Percentiles rank a stretch among this genome's conserved stretches.
Evolutionary conservation across 495 filamentous ascomycete genomes (phyloP).

Genomic region (Evernia prunastri): DNA sequence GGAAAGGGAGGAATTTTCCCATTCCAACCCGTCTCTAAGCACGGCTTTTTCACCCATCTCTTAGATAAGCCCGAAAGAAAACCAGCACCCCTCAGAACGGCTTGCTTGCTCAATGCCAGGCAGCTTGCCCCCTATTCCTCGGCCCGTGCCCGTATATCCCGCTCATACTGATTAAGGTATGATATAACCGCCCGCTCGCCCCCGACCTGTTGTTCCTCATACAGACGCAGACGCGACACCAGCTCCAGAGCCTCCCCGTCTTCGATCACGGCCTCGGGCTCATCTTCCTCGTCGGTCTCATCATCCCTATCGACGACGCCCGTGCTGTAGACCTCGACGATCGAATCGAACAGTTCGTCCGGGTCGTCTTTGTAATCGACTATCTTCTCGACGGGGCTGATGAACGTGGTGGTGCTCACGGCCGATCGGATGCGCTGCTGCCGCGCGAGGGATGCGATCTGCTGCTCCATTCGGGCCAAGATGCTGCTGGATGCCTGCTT

Average conservation of each 20-base stretch:
- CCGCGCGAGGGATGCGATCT: neutral
- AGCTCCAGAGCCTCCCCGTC: neutral
- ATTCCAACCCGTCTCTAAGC: no score
- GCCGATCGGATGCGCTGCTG: neutral
- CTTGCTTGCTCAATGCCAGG: no score
- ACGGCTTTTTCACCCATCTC: no score
- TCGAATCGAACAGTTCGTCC: neutral
- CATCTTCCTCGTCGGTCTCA: constrained; percentile 3
- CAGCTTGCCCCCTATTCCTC: neutral
- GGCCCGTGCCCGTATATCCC: neutral
- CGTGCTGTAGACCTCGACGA: neutral
- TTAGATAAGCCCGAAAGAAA: no score
- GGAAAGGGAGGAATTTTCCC: no score
- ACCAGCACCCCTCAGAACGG: no score
- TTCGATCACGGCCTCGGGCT: neutral
- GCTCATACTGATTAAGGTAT: neutral
- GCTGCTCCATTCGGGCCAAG: neutral
- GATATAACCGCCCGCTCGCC: neutral
- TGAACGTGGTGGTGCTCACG: neutral
- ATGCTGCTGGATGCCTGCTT: neutral
- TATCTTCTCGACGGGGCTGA: neutral
- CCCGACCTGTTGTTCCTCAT: neutral
- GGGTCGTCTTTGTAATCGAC: neutral
- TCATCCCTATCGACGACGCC: neutral
- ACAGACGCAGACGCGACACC: neutral